Evolutionary conservation across 495 filamentous ascomycete genomes (phyloP).

Genomic region (Penicillium mononematosum): DNA sequence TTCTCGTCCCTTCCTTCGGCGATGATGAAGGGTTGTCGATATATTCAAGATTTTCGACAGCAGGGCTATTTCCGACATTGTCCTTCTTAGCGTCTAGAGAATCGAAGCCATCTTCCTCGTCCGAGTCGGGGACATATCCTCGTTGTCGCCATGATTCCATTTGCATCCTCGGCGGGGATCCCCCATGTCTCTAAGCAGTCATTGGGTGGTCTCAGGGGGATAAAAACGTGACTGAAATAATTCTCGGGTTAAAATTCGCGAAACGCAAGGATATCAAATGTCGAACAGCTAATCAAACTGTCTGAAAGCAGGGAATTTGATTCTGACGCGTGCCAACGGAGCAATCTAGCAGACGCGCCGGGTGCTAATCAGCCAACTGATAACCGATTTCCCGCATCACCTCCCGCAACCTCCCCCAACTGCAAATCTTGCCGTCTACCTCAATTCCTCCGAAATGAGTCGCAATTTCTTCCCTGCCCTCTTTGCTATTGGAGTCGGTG

Average conservation of each 20-base stretch:
- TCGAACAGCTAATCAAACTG: background rate
- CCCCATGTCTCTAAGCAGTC: constrained; percentile 43
- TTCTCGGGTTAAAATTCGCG: background rate
- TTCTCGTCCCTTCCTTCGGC: constrained; percentile 3
- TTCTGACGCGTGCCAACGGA: constrained; percentile 37
- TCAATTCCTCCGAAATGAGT: constrained; percentile 32
- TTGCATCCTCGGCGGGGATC: constrained; percentile 39
- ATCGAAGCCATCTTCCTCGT: constrained; percentile 55
- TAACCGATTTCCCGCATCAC: constrained; percentile 11
- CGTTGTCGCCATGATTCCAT: constrained; percentile 63
- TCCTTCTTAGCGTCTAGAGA: constrained; percentile 30
- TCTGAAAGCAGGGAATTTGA: constrained; percentile 2
- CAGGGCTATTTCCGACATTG: constrained; percentile 11
- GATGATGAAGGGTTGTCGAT: constrained; percentile 17
- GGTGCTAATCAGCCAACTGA: constrained; percentile 15
- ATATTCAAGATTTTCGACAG: constrained; percentile 18
- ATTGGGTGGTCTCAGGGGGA: constrained; percentile 21
- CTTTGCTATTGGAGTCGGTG: constrained; percentile 42
- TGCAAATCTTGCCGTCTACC: background rate
- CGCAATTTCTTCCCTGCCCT: constrained; percentile 41
- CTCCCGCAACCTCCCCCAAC: constrained; percentile 12
- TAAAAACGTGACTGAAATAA: background rate
- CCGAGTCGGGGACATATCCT: constrained; percentile 63
- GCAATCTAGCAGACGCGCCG: constrained; percentile 18
- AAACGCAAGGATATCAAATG: background rate